Base-by-base conservation (phyloP, 805 yeast genomes). In the Ogataea salicorniae region DNA sequence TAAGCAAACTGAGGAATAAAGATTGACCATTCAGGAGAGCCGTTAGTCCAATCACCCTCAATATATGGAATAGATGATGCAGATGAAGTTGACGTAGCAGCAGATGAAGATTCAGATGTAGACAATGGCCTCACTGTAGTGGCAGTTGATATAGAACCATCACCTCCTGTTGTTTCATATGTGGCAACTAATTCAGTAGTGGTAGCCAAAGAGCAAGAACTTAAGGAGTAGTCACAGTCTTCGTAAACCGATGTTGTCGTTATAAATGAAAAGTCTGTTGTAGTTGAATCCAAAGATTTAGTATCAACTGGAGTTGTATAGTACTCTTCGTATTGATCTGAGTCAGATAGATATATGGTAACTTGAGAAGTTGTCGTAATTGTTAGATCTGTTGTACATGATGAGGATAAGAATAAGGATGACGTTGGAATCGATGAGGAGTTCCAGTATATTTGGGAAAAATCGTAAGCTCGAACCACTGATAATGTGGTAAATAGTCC, bases 141-240 rank as follows among this genome's bases (percentile, higher is more conserved):
- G n/a, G 51, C 47, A 17, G 50, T 44, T 4, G 45, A 48, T 16
- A 53, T 39, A 17, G 47, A 33, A 3, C 44, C 46, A 20, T 54
- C 53, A 4, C 56, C 43, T 39, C 56, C 45, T 9, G 60, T 55
- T 9, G 61, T 51, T 35, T 56, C 45, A 48, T 61, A 62, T 6
- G 60, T 55, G 20, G 59, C 58, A 8, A 53, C 60, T 34, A 60
- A 46, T 34, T 58, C 61, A 40, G 55, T 52, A 14, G 66, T 57
- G 17, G 60, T 54, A 31, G 50, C 41, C 9, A 47, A 45, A 9
- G 63, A 53, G 42, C 66, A 61, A 11, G 53, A 45, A 39, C 57
- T 53, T 37, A 42, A 31, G 13, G 51, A 45, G 38, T 47, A 47
- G 39, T 51, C 44, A 43, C 61, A 58, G 43, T 56, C 58, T 16